Conservation (phyloP, 345 rosid genomes). For the Heritiera littoralis region DNA sequence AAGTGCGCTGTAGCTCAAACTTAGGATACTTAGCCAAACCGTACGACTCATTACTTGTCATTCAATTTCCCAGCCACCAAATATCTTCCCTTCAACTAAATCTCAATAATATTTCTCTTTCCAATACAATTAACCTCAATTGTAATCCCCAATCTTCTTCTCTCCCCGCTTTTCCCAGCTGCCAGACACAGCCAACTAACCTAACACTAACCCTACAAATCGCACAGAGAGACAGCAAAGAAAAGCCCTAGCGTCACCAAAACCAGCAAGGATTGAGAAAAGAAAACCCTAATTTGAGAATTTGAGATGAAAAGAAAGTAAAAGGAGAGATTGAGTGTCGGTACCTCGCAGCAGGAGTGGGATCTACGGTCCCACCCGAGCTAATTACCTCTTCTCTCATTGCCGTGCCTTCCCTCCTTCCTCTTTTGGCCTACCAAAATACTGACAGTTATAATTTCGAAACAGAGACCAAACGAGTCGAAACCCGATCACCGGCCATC, state of each 20-base stretch:
- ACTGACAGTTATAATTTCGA: background rate
- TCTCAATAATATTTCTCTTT: background rate
- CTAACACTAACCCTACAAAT: background rate
- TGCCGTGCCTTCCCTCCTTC: background rate
- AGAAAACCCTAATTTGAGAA: slow-evolving; percentile 21
- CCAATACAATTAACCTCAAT: background rate
- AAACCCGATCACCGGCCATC: background rate
- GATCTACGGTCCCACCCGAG: slow-evolving; percentile 74
- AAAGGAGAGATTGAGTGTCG: background rate
- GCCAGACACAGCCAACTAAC: background rate
- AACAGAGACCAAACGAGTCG: background rate
- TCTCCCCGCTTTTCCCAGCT: background rate
- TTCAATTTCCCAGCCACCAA: background rate
- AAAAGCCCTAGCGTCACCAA: slow-evolving; percentile 28
- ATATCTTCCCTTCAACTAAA: background rate
- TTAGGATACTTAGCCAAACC: background rate
- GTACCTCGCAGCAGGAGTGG: slow-evolving; percentile 89
- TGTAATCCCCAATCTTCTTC: background rate
- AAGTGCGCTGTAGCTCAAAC: background rate
- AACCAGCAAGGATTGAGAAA: background rate
- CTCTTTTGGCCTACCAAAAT: background rate
- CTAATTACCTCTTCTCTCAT: slow-evolving; percentile 95
- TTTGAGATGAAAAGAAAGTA: background rate
- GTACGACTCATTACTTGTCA: background rate
- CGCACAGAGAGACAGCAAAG: slow-evolving; percentile 3